Evolutionary conservation across 768 basidiomycete genomes (phyloP), one percentile per base, ranked within the genome.

Genomic region (Sporobolomyces pararoseus): DNA sequence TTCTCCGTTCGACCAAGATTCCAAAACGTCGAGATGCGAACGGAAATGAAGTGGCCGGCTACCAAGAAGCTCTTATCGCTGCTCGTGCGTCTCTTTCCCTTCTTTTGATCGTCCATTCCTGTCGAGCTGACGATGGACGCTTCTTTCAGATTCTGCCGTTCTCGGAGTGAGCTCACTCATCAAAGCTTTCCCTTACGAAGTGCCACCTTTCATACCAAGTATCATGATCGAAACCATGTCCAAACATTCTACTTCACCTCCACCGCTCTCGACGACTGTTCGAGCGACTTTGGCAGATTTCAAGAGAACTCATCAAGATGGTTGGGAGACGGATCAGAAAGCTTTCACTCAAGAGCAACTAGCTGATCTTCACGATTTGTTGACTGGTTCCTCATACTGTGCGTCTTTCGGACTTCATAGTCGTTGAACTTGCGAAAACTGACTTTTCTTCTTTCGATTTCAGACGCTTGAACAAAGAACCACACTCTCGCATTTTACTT

Each of bases 121-220:
- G n/a, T n/a, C n/a, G n/a, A n/a, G n/a, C n/a, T n/a, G n/a, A n/a
- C n/a, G n/a, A n/a, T n/a, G n/a, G n/a, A n/a, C n/a, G n/a, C n/a
- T 42, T 17, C 9, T 47, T 23, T 13, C 46, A 68, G 66, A 96
- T 79, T 89, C 90, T 31, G 92, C 92, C 2, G 89, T 98, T 66
- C 83, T 98, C 55, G 95, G 95, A n/a, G 87, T 94, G 51, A 91
- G 90, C 73, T 91, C 95, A 7, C 82, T 98, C 37, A 86, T 98
- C 39, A 90, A 94, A 75, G 94, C 92, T 66, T 95, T 89, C 78
- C 95, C 95, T 0, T 96, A 96, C 80, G 93, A 92, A 2, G 88
- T 97, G 19, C 95, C 95, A 76, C 86, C 87, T 71, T 98, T 93
- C 89, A 87, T 95, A 85, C 90, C 93, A 0, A 86, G 87, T 54